Evolutionary conservation across 2,329 filamentous ascomycete species (phyloP), one percentile per base, ranked within the genome.

Genomic region (Alternaria dauci): DNA sequence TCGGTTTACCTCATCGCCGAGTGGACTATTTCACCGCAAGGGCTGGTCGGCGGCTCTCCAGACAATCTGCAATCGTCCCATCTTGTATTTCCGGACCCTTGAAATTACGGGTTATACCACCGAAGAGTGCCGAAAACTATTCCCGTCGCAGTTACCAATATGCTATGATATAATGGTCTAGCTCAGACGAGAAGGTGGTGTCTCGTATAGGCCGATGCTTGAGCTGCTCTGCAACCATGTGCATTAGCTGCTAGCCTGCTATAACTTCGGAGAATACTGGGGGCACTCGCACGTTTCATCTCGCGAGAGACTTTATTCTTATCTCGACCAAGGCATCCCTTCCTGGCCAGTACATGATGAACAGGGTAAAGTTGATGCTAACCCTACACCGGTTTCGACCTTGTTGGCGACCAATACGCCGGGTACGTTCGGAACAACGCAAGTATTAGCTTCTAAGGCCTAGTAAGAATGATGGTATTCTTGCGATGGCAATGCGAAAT

Each of bases 11-110:
- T 23, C 20, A 2, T 23, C 20, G 20, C 20, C 20, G 20, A 23
- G 20, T 23, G 20, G 20, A 23, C 43, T 36, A 48, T 20, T 47
- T 20, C 28, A 23, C 41, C 38, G 20, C 54, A 25, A 53, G 25
- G 41, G 50, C 48, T 32, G 48, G 48, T 58, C 48, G 55, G 48
- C 55, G 48, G 38, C 48, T 46, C 32, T 41, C 39, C n/a, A 53
- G 12, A 53, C 55, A 48, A 53, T n/a, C 41, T 46, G 46, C 14
- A 46, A 55, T 50, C 32, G 11, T 34, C 46, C 25, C 36, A 46
- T 16, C 5, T 28, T 18, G n/a, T 41, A 25, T 20, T 39, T 32
- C 48, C 28, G 53, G 41, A 34, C 48, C 41, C 46, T 48, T 34
- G 36, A 36, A 48, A 34, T 9, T 34, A 36, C 18, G 46, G 34